These are phyloP conservation scores for Yamadazyma philogaea DNA, from an alignment of 805 yeast species.

Conservation along the genomic window DNA sequence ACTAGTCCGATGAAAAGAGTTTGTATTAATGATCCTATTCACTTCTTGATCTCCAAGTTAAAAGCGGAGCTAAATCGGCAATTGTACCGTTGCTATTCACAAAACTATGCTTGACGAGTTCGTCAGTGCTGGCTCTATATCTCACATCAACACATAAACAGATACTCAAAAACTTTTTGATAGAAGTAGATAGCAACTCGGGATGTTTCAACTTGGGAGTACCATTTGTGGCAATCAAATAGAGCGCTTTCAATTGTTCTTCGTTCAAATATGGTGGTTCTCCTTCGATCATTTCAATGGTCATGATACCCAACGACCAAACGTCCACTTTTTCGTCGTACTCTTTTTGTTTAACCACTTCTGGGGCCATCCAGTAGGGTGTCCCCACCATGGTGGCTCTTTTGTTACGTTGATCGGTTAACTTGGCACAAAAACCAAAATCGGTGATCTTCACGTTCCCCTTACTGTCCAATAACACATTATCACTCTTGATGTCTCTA, in stretches of 20 bases:
- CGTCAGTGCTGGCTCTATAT: slow-evolving; percentile 87
- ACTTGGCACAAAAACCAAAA: slow-evolving; percentile 62
- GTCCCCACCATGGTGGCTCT: slow-evolving; percentile 87
- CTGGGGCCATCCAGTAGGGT: slow-evolving; percentile 92
- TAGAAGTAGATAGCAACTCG: slow-evolving; percentile 63
- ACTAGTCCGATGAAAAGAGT: no score
- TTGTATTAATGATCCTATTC: no score
- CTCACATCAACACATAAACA: slow-evolving; percentile 93
- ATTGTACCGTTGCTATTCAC: slow-evolving; percentile 62
- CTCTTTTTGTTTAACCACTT: slow-evolving; percentile 74
- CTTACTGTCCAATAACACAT: slow-evolving; percentile 41
- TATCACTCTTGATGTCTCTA: slow-evolving; percentile 46
- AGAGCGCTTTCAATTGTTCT: slow-evolving; percentile 73
- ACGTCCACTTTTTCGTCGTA: slow-evolving; percentile 81
- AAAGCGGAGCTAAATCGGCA: slow-evolving; percentile 54
- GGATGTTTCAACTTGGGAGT: slow-evolving; percentile 74
- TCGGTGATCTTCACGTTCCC: slow-evolving; percentile 47
- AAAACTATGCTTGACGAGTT: slow-evolving; percentile 73
- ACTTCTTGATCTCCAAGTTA: slow-evolving; percentile 23
- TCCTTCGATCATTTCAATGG: slow-evolving; percentile 83
- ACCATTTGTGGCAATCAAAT: slow-evolving; percentile 75
- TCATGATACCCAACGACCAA: slow-evolving; percentile 83
- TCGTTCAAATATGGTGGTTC: slow-evolving; percentile 83
- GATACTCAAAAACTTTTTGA: slow-evolving; percentile 82
- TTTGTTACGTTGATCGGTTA: slow-evolving; percentile 68